Base-by-base conservation (phyloP, 495 filamentous ascomycete genomes). In the Penicillium paxilli region DNA sequence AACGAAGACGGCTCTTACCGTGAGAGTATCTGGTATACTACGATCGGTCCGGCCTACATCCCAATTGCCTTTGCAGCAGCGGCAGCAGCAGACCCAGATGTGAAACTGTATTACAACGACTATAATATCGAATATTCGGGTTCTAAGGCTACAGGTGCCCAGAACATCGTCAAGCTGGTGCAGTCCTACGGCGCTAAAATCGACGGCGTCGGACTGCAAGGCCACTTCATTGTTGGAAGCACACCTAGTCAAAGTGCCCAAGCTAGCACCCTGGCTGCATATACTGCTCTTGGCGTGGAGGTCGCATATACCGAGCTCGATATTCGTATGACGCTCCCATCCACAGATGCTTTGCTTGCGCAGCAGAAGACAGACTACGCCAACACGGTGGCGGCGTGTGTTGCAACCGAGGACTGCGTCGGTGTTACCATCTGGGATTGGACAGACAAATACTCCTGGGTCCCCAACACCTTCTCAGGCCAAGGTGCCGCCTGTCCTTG, bases 381-480 rank as follows among this genome's bases (percentile, higher is more conserved):
- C 51, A 77, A 68, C 52, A 72, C 83, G 14, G 78, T 83, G 12
- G 70, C 63, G n/a, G 83, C 84, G 0, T 91, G 88, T 57, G 58
- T 84, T 16, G 71, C 78, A 44, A 67, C 81, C 0, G 48, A 71
- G n/a, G 58, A 70, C 5, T 92, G 88, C 59, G 76, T 88, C 3
- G 88, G 87, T 5, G 72, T 90, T 24, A 90, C 85, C n/a, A 76
- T 84, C 52, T 87, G 84, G 84, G 76, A 80, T 53, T 86, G 79
- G 70, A 80, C 76, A 17, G 84, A 87, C 59, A 63, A 81, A 67
- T 82, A 84, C 67, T 76, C 70, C 19, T 88, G 84, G 85, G 73
- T 88, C 16, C 83, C 84, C 0, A 57, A 59, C 22, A 71, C 72
- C 0, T 87, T 87, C 60, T 50, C 72, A 28, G 70, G 82, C 16